Conservation (phyloP, 345 rosid genomes). For the Triadica sebifera region DNA sequence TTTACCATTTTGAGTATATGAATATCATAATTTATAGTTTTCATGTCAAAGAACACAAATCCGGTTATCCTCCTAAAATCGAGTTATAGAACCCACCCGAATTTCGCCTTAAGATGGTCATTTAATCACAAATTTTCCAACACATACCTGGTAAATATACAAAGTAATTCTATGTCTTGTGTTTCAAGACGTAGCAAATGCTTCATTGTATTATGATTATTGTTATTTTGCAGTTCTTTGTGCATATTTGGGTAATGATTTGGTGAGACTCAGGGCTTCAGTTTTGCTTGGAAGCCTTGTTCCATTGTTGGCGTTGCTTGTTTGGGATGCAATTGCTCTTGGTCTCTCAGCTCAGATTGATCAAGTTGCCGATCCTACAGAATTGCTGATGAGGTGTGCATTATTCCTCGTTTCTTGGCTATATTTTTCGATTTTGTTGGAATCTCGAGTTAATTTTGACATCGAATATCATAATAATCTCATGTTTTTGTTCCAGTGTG, state of each 20-base stretch:
- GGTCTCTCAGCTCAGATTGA: constrained; percentile 40
- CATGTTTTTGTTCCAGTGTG: constrained; percentile 29
- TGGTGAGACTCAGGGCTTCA: constrained; percentile 45
- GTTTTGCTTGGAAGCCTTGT: constrained; percentile 52
- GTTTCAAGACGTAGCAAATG: constrained; percentile 2
- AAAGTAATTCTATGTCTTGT: not conserved
- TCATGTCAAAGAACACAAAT: too few species aligned
- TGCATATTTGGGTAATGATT: constrained; percentile 63
- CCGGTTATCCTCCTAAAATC: too few species aligned
- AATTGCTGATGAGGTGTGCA: constrained; percentile 43
- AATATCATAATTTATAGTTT: too few species aligned
- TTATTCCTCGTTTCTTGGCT: not conserved
- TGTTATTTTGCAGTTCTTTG: constrained; percentile 47
- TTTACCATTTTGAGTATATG: too few species aligned
- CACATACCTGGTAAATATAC: constrained; percentile 43
- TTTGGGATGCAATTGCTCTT: constrained; percentile 59
- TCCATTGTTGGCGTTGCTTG: constrained; percentile 54
- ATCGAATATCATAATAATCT: not conserved
- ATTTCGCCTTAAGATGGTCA: too few species aligned
- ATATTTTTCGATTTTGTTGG: not conserved
- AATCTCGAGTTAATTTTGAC: not conserved
- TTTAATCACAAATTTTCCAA: too few species aligned
- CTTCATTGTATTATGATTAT: constrained; percentile 6
- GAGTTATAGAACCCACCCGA: too few species aligned
- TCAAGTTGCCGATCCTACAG: constrained; percentile 49